phyloP scores from a whole-genome alignment of 306 rosid genomes.

The Astragalus membranaceus region DNA sequence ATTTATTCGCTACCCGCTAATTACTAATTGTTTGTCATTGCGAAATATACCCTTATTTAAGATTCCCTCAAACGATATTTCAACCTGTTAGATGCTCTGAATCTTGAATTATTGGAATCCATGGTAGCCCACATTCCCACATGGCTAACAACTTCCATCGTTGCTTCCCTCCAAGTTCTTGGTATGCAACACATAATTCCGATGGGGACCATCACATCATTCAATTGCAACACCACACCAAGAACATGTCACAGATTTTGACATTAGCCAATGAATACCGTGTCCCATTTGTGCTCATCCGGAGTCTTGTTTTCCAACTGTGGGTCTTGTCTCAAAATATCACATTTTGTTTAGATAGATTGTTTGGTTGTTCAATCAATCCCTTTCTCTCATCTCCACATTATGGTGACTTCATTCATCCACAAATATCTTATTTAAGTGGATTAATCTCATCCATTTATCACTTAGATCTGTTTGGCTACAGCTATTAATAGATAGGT shows the following conservation, averaged over 20 bases:
- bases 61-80: neutral
- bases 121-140: conserved; percentile 1
- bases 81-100: neutral
- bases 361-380: conserved; percentile 15
- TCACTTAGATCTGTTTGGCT: neutral
- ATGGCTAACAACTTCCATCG: neutral
- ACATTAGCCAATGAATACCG: neutral
- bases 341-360: conserved; percentile 16
- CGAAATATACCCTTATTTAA: neutral
- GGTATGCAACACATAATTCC: conserved; percentile 7
- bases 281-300: neutral
- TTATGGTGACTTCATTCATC: neutral
- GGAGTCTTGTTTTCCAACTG: neutral
- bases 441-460: neutral
- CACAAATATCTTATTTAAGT: conserved; percentile 3
- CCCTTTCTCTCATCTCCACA: conserved; percentile 2
- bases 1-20: too few relatives aligned
- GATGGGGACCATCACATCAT: conserved; percentile 5
- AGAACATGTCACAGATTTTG: neutral
- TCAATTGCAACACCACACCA: neutral
- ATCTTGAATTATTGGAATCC: conserved; percentile 22
- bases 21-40: too few relatives aligned
- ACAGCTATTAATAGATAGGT: neutral
- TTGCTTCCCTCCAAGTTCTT: conserved; percentile 1
- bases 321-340: conserved; percentile 14